Evolutionary conservation across 179 eudicot species (phyloP), one percentile per base, ranked within the genome.

Genomic region (Beta corolliflora): DNA sequence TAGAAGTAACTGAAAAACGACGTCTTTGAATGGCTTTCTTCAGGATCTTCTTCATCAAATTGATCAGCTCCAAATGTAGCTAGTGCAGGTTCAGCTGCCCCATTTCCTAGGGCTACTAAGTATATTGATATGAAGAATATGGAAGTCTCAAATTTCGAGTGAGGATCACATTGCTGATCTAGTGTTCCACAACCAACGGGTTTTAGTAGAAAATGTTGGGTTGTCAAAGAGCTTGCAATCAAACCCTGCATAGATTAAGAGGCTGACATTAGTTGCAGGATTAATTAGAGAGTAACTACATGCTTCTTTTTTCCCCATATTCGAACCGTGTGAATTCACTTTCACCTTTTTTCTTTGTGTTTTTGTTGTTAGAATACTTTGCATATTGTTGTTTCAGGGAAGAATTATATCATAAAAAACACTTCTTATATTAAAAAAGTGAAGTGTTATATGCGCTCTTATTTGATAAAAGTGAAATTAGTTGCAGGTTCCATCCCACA

Each of bases 61-160:
- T 88, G 90, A 36, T 88, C 90, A 0, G 90, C 84, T 6, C 90
- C 90, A n/a, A 88, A 88, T 21, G 90, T 88, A 13, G 90, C 90
- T 31, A 88, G 81, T 72, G 88, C 86, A 2, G 90, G 90, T 45
- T 88, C 90, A 0, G 90, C 82, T 11, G 90, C 90, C 52, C 90
- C 90, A 13, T 88, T 88, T 13, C 90, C 90, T 12, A 88, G 67
- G 81, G 90, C 90, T 1, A 85, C 84, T 5, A 88, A 80, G 79
- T 89, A 89, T 44, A 87, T 89, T 14, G 91, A 87, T 45, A 87
- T 25, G 76, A 85, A 87, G 84, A 89, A 89, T 25, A 89, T 56
- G 0, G 86, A 80, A 7, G 76, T 69, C 69, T 79, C 87, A 54
- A 68, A 64, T 31, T 44, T 58, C 25, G 91, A 83, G 82, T 87